These are phyloP conservation scores for Xerocomellus intermedius DNA, from an alignment of 768 basidiomycete genomes.

Conservation along the genomic window DNA sequence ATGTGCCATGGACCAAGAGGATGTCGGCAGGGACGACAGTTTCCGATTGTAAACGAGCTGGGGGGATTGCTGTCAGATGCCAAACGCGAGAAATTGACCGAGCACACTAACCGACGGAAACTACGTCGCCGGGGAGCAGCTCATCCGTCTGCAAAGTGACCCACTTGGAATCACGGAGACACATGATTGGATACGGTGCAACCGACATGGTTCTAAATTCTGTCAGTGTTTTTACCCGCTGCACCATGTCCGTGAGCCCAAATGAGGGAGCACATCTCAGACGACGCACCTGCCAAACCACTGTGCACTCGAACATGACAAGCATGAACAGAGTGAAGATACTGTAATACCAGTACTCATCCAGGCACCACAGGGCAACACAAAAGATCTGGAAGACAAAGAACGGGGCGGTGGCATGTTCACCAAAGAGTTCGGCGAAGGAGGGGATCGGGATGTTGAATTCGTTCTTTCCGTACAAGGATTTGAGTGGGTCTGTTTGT, in stretches of 20 bases:
- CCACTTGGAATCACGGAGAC: constrained; percentile 82
- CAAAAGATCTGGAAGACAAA: constrained; percentile 99
- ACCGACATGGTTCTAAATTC: constrained; percentile 98
- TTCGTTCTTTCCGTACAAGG: constrained; percentile 88
- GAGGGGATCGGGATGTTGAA: constrained; percentile 97
- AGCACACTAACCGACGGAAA: constrained; percentile 65
- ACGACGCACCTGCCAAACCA: constrained; percentile 88
- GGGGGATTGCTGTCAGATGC: neutral
- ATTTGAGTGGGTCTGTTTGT: constrained; percentile 50
- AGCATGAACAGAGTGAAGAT: constrained; percentile 99
- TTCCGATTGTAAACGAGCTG: constrained; percentile 71
- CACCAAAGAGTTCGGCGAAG: constrained; percentile 86
- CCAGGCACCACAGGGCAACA: constrained; percentile 94
- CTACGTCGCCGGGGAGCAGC: constrained; percentile 88
- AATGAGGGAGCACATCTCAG: neutral
- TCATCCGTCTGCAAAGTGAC: constrained; percentile 76
- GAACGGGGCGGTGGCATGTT: constrained; percentile 98
- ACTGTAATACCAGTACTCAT: constrained; percentile 99
- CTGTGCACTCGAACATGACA: constrained; percentile 96
- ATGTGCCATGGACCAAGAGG: constrained; percentile 86
- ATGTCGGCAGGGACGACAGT: constrained; percentile 92
- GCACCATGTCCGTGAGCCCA: constrained; percentile 2
- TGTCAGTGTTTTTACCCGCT: constrained; percentile 91
- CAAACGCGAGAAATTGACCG: neutral
- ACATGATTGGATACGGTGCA: constrained; percentile 82